Evolutionary conservation across 2,329 filamentous ascomycete species (phyloP).

Genomic region (Fusarium multiceps): DNA sequence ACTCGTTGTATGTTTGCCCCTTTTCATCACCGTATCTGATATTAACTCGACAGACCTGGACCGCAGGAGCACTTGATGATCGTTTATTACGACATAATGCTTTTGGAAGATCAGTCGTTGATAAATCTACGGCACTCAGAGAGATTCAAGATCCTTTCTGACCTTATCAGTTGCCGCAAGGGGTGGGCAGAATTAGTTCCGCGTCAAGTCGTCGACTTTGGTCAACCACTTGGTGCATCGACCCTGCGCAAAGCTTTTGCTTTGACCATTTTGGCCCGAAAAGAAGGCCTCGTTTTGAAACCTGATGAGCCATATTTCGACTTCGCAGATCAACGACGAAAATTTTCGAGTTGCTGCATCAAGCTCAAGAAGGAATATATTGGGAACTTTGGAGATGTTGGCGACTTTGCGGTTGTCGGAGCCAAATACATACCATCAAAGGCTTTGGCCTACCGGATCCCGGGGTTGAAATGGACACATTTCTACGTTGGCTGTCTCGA

Average conservation of each 20-base stretch:
- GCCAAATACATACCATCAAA: slow-evolving; percentile 75
- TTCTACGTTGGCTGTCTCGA: slow-evolving; percentile 82
- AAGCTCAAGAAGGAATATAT: slow-evolving; percentile 92
- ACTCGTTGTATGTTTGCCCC: slow-evolving; percentile 68
- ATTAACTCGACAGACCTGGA: slow-evolving; percentile 54
- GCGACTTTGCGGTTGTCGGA: slow-evolving; percentile 84
- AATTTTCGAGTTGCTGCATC: slow-evolving; percentile 68
- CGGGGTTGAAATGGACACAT: slow-evolving; percentile 76
- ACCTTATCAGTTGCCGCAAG: slow-evolving; percentile 61
- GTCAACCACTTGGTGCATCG: slow-evolving; percentile 60
- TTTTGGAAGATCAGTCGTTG: slow-evolving; percentile 65
- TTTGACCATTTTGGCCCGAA: slow-evolving; percentile 70
- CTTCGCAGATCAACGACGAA: slow-evolving; percentile 52
- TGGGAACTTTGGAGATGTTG: slow-evolving; percentile 79
- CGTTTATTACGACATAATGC: slow-evolving; percentile 68
- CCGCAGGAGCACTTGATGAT: slow-evolving; percentile 69
- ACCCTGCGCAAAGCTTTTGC: slow-evolving; percentile 74
- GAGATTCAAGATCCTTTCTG: slow-evolving; percentile 68
- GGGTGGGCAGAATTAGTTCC: slow-evolving; percentile 76
- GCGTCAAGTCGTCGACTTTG: slow-evolving; percentile 75
- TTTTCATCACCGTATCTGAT: slow-evolving; percentile 18
- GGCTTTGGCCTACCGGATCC: slow-evolving; percentile 65
- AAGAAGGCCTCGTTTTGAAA: slow-evolving; percentile 86
- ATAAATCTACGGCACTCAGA: slow-evolving; percentile 65
- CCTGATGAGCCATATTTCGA: slow-evolving; percentile 82